Evolutionary conservation across 768 basidiomycete genomes (phyloP), one percentile per base, ranked within the genome.

Genomic region (Serendipita sp.): DNA sequence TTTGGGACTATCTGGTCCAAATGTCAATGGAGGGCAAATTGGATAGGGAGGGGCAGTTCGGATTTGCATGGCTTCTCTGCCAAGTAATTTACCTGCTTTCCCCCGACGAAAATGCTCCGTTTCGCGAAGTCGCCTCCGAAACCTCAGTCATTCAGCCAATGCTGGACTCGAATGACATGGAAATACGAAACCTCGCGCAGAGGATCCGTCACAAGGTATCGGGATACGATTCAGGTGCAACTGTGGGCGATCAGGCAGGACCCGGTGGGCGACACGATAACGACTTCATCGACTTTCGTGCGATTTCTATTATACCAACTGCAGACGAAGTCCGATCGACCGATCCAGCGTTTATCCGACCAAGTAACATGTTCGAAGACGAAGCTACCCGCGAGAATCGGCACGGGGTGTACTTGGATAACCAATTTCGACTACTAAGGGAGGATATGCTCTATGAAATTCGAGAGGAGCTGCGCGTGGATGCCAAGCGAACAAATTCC

Each of bases 191-290:
- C 1, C 66, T 73, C 23, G 77, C 74, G 0, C 71, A 74, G n/a
- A 74, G 76, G 60, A 75, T 81, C 66, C 75, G 78, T 65, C 71
- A 78, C 40, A 71, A 77, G 36, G 40, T 77, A 37, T 69, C 72
- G 37, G 72, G 74, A 8, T 67, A 69, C 34, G 70, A 67, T 3
- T 27, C 65, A 23, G 69, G 71, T 3, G 55, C 65, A 4, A 60
- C 67, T 16, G 68, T 71, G 11, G n/a, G 33, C 44, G 68, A 58
- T 2, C 75, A 72, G 1, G 66, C 69, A 18, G 71, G 73, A 8
- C 81, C 85, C 0, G 86, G 86, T 0, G 85, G 85, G 2, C 76
- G 86, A 2, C 86, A 87, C 64, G 84, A 86, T 67, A 87, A 87
- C 62, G 85, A 87, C 69, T 81, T 81, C 53, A 71, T 71, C 13